Evolutionary conservation across 2,329 filamentous ascomycete genomes (phyloP).

Genomic region (Hypoxylon sp.): DNA sequence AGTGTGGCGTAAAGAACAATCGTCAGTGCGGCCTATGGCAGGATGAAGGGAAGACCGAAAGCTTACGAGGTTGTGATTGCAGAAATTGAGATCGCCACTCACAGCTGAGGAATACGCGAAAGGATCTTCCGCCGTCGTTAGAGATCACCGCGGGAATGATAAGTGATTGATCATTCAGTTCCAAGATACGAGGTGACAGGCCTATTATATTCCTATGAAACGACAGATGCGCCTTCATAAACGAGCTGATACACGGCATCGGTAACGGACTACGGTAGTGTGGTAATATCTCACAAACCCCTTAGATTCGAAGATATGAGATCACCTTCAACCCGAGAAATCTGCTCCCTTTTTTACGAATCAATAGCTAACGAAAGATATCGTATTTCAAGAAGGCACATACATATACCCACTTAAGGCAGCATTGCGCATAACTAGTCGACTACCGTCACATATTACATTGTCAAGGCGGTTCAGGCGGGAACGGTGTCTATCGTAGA

Average conservation of each 20-base stretch:
- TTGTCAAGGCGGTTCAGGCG: no score
- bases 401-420: no score
- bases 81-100: conserved; percentile 6
- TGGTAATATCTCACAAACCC: neutral
- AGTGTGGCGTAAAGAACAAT: conserved; percentile 11
- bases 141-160: neutral
- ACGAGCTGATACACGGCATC: neutral
- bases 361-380: no score
- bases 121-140: neutral
- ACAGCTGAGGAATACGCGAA: neutral
- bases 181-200: neutral
- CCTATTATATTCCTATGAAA: neutral
- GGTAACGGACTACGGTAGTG: neutral
- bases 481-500: no score
- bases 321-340: no score
- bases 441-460: no score
- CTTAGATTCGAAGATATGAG: no score
- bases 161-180: neutral
- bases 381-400: no score
- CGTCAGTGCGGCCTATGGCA: conserved; percentile 6
- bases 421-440: no score
- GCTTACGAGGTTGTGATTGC: neutral
- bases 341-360: no score
- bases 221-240: neutral
- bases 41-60: neutral